phyloP scores from a whole-genome alignment of 768 basidiomycete genomes.

The Pleurotus sapidus region DNA sequence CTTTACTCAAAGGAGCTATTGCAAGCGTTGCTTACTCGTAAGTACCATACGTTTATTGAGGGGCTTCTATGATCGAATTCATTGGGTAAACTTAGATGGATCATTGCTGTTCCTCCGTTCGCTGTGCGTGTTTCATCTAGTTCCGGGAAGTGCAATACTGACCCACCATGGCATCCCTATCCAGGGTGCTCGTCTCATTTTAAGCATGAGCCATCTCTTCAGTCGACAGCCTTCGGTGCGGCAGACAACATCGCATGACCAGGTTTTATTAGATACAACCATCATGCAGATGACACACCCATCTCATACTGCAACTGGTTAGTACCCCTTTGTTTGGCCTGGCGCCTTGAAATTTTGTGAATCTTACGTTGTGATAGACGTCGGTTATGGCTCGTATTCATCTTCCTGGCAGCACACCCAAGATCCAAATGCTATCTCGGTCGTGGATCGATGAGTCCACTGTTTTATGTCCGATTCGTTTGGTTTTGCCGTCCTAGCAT shows the following conservation, averaged over 20 bases:
- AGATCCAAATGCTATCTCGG: too few relatives aligned
- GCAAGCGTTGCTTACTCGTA: conserved; percentile 19
- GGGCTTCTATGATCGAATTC: background rate
- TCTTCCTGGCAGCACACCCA: too few relatives aligned
- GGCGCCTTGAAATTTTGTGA: too few relatives aligned
- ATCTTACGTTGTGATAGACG: too few relatives aligned
- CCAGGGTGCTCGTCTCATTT: conserved; percentile 22
- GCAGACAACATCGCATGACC: background rate
- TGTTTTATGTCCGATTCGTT: too few relatives aligned
- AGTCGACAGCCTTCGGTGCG: background rate
- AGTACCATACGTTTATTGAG: background rate
- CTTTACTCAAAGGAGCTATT: conserved; percentile 11
- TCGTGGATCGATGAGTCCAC: too few relatives aligned
- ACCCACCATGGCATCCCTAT: background rate
- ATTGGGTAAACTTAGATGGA: conserved; percentile 13
- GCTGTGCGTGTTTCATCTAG: conserved; percentile 11
- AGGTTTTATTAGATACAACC: conserved; percentile 1
- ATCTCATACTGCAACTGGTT: background rate
- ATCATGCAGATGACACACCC: conserved; percentile 1
- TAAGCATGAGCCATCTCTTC: conserved; percentile 22
- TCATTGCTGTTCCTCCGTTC: conserved; percentile 21
- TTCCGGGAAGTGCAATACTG: background rate
- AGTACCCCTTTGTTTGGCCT: background rate
- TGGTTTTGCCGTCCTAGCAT: too few relatives aligned
- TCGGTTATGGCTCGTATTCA: too few relatives aligned